Conservation (phyloP, 2,329 filamentous ascomycete genomes). For the Colletotrichum neosansevieriae region DNA sequence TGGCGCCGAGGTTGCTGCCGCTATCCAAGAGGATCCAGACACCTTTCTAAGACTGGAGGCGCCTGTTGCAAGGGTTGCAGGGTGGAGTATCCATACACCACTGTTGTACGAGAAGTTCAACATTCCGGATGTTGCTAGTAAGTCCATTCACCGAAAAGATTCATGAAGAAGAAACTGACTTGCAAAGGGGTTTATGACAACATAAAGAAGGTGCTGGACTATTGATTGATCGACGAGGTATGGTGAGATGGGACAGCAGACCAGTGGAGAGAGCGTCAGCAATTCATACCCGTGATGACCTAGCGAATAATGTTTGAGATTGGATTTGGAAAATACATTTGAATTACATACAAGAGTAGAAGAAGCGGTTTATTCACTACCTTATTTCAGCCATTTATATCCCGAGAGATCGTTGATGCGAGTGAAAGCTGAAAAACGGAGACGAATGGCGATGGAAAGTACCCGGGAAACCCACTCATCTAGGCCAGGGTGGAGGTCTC, state of each 20-base stretch:
- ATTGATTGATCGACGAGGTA: slow-evolving; percentile 54
- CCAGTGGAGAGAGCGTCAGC: background rate
- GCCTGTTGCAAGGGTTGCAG: slow-evolving; percentile 85
- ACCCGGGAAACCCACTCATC: background rate
- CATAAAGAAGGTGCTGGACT: slow-evolving; percentile 75
- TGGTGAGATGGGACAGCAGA: background rate
- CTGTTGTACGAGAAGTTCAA: slow-evolving; percentile 84
- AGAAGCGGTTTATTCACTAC: no score
- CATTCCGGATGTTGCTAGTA: slow-evolving; percentile 87
- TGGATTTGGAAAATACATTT: no score
- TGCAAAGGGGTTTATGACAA: slow-evolving; percentile 75
- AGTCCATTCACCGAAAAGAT: slow-evolving; percentile 55
- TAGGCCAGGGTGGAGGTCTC: slow-evolving; percentile 8
- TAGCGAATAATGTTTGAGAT: background rate
- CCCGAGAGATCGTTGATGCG: background rate
- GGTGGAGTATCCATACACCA: slow-evolving; percentile 89
- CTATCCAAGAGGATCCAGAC: slow-evolving; percentile 80
- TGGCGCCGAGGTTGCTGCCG: slow-evolving; percentile 89
- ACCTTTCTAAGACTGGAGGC: slow-evolving; percentile 89
- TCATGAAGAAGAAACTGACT: slow-evolving; percentile 45
- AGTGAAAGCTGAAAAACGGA: background rate
- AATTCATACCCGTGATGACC: slow-evolving; percentile 31
- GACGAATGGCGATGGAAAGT: background rate
- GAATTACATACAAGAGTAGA: no score
- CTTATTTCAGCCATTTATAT: background rate